These are phyloP conservation scores for Tricholoma hemisulphureum DNA, from an alignment of 768 basidiomycete species.

Conservation along the genomic window DNA sequence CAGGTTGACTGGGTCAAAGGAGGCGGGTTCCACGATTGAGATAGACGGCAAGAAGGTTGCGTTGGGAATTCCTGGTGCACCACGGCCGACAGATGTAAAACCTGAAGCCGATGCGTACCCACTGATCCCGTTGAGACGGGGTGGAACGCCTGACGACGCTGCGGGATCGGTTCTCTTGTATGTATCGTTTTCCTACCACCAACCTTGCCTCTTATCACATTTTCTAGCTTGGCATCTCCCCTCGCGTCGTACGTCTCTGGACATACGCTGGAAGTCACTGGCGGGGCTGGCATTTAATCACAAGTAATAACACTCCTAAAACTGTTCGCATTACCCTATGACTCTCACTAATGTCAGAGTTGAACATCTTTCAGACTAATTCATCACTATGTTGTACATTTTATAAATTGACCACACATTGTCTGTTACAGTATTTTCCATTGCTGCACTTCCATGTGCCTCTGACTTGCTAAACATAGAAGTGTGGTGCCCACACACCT, in stretches of 20 bases:
- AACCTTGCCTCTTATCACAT: neutral
- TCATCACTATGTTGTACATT: too few species aligned
- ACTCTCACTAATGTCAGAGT: too few species aligned
- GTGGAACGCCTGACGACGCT: slow-evolving; percentile 72
- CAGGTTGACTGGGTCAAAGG: slow-evolving; percentile 78
- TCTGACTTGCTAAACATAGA: too few species aligned
- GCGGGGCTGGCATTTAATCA: slow-evolving; percentile 75
- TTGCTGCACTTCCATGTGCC: too few species aligned
- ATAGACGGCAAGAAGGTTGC: slow-evolving; percentile 83
- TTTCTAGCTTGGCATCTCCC: slow-evolving; percentile 66
- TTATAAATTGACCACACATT: too few species aligned
- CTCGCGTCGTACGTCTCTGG: slow-evolving; percentile 79
- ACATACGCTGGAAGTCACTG: slow-evolving; percentile 83
- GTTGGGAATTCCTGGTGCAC: slow-evolving; percentile 69
- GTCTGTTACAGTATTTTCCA: too few species aligned
- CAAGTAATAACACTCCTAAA: too few species aligned
- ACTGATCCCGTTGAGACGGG: slow-evolving; percentile 62
- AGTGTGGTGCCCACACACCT: too few species aligned
- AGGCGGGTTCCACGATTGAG: slow-evolving; percentile 70
- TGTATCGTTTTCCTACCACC: slow-evolving; percentile 28
- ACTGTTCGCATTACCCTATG: too few species aligned
- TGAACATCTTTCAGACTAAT: too few species aligned
- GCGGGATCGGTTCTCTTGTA: slow-evolving; percentile 76
- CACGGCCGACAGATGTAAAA: slow-evolving; percentile 31
- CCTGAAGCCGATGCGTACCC: slow-evolving; percentile 36